Evolutionary conservation across 2,329 filamentous ascomycete species (phyloP).

Genomic region (Ilyonectria robusta): DNA sequence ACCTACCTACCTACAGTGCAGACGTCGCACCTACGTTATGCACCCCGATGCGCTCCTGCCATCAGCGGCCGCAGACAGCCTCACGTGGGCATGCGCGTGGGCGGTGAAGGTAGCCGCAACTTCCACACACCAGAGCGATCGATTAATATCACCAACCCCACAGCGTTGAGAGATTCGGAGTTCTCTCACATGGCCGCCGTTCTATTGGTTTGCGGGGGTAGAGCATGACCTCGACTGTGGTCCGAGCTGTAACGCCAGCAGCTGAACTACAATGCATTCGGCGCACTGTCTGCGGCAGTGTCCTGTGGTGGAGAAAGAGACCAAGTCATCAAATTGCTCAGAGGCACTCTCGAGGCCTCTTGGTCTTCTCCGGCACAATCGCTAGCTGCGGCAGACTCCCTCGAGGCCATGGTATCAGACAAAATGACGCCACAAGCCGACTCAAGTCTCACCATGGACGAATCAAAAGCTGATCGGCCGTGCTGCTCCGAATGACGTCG

Average conservation of each 20-base stretch:
- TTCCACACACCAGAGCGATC: not conserved
- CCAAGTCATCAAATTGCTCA: conserved; percentile 4
- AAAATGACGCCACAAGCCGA: not conserved
- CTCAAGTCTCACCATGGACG: conserved; percentile 22
- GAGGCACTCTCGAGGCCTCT: too few relatives aligned
- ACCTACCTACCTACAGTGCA: too few relatives aligned
- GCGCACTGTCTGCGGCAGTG: not conserved
- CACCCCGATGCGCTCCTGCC: conserved; percentile 7
- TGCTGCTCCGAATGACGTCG: conserved; percentile 45
- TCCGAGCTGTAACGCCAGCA: not conserved
- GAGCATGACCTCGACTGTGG: not conserved
- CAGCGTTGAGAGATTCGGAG: not conserved
- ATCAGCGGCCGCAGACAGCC: conserved; percentile 3
- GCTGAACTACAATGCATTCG: not conserved
- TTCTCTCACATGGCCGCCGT: not conserved
- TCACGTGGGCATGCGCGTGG: conserved; percentile 13
- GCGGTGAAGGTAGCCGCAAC: conserved; percentile 19
- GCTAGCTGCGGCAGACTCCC: not conserved
- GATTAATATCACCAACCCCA: conserved; percentile 2
- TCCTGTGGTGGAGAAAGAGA: not conserved
- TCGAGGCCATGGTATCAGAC: not conserved
- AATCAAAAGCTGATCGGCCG: conserved; percentile 38
- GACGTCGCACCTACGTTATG: not conserved
- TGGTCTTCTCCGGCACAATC: not conserved
- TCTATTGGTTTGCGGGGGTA: not conserved